Evolutionary conservation across 106 monocot species (phyloP).

Genomic region (Cymbidium sinense): DNA sequence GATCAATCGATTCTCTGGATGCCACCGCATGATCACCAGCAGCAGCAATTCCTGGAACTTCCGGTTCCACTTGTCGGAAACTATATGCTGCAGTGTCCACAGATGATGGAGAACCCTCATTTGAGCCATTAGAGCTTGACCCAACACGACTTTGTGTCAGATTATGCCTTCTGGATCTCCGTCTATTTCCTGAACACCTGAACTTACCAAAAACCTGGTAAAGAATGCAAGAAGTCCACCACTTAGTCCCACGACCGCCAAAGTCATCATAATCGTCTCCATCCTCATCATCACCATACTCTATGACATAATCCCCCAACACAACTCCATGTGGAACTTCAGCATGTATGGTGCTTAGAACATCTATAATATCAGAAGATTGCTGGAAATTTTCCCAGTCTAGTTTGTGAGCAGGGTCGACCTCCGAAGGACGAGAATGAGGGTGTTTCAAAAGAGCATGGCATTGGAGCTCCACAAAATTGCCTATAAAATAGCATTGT

Average conservation of each 20-base stretch:
- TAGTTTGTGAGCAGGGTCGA: slow-evolving; percentile 28
- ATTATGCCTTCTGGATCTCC: slow-evolving; percentile 17
- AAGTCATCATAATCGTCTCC: slow-evolving; percentile 34
- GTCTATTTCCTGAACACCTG: slow-evolving; percentile 19
- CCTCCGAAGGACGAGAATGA: slow-evolving; percentile 28
- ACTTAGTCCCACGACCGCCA: slow-evolving; percentile 21
- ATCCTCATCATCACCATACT: slow-evolving; percentile 22
- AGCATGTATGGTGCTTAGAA: slow-evolving; percentile 37
- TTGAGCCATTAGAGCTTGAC: slow-evolving; percentile 12
- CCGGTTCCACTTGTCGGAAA: slow-evolving; percentile 18
- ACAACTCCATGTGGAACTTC: slow-evolving; percentile 38
- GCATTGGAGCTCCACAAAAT: slow-evolving; percentile 21
- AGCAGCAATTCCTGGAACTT: slow-evolving; percentile 5
- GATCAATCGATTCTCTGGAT: background rate
- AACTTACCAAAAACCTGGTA: slow-evolving; percentile 31
- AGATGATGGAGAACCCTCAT: slow-evolving; percentile 21
- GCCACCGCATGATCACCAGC: background rate
- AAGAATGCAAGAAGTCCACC: slow-evolving; percentile 43
- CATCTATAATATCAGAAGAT: slow-evolving; percentile 39
- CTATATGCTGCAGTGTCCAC: slow-evolving; percentile 10
- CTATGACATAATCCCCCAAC: slow-evolving; percentile 43
- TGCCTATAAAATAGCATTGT: slow-evolving; percentile 24
- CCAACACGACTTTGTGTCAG: background rate
- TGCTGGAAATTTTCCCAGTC: slow-evolving; percentile 47
- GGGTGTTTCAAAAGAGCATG: slow-evolving; percentile 28